Conservation (phyloP, 2,329 filamentous ascomycete species). For the Exophiala xenobiotica region DNA sequence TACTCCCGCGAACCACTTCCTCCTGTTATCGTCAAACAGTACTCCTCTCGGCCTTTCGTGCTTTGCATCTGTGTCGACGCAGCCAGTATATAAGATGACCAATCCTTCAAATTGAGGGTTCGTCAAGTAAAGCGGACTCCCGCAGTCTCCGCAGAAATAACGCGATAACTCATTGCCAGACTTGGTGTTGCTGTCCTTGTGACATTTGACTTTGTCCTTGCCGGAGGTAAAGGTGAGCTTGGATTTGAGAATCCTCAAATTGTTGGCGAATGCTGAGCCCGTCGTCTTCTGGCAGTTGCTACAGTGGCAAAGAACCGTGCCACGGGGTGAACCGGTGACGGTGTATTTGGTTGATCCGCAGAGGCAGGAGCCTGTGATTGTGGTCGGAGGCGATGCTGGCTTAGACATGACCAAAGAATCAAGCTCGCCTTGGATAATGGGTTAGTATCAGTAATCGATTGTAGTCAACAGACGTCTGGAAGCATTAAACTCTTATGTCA, state of each 20-base stretch:
- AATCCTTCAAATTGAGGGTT: neutral
- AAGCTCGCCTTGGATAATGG: too few species aligned
- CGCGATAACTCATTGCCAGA: neutral
- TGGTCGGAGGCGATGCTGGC: neutral
- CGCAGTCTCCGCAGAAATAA: neutral
- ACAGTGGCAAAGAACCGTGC: neutral
- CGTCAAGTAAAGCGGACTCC: neutral
- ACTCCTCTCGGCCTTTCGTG: neutral
- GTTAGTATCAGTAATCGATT: too few species aligned
- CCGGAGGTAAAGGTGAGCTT: neutral
- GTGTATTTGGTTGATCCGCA: neutral
- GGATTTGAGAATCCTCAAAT: neutral
- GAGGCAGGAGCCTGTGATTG: neutral
- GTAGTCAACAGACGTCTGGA: too few species aligned
- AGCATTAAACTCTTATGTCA: too few species aligned
- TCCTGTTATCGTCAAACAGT: neutral
- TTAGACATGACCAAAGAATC: neutral
- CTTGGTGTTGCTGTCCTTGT: constrained; percentile 1
- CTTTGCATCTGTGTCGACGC: neutral
- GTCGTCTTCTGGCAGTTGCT: neutral
- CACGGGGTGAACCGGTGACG: neutral
- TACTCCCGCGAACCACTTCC: neutral
- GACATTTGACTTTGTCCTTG: neutral
- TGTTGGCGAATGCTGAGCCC: neutral
- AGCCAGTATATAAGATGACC: neutral